A percentile compares a stretch with the other conserved stretches of the same genome.
These are phyloP conservation scores for Naganishia onofrii DNA, from an alignment of 768 basidiomycete species.

Conservation along the genomic window DNA sequence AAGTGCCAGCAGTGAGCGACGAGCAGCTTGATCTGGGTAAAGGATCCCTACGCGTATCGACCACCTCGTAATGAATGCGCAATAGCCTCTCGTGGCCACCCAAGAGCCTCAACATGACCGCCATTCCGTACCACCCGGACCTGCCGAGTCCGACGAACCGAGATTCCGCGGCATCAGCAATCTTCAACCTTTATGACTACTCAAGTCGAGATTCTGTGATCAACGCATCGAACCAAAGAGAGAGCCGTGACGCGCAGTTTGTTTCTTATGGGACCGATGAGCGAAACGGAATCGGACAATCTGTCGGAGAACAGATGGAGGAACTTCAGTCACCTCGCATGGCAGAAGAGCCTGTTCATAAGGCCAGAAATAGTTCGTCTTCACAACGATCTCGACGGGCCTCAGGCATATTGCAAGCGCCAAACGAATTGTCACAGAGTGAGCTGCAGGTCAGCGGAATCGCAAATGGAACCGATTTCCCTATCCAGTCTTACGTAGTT, in stretches of 20 bases:
- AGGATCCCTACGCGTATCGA: background rate
- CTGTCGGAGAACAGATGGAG: background rate
- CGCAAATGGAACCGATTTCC: background rate
- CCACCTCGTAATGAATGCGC: background rate
- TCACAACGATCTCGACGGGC: background rate
- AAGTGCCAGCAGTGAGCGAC: no score
- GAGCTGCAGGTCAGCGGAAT: background rate
- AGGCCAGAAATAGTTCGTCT: background rate
- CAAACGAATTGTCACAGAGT: background rate
- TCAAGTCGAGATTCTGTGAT: background rate
- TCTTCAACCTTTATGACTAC: conserved; percentile 23
- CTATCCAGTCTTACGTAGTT: background rate
- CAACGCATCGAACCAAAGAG: background rate
- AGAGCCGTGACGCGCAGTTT: background rate
- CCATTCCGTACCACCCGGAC: background rate
- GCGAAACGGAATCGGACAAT: background rate
- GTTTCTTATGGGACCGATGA: background rate
- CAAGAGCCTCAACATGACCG: conserved; percentile 1
- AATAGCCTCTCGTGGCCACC: background rate
- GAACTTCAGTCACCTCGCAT: conserved; percentile 4
- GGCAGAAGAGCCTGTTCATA: background rate
- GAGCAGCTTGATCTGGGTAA: background rate
- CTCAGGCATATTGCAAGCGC: background rate
- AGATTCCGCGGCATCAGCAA: conserved; percentile 15
- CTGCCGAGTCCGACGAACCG: conserved; percentile 14